Conservation (phyloP, 768 basidiomycete genomes). For the Zangia roseola region DNA sequence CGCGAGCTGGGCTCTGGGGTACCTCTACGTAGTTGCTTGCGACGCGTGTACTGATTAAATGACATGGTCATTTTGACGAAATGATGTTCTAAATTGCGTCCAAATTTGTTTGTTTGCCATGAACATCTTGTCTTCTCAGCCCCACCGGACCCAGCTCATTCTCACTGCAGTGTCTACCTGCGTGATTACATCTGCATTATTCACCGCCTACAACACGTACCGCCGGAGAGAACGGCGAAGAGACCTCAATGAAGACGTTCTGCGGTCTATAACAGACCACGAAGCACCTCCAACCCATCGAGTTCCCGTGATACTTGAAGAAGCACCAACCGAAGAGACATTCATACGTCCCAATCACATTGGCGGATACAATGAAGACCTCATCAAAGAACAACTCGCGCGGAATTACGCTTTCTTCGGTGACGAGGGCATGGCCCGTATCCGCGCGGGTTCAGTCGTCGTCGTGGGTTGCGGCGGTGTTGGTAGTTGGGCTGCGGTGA, state of each 20-base stretch:
- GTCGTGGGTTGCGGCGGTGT: conserved; percentile 96
- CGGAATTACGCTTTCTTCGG: conserved; percentile 95
- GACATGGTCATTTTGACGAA: neutral
- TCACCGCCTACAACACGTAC: conserved; percentile 59
- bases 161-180: conserved; percentile 66
- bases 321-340: conserved; percentile 8
- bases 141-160: conserved; percentile 65
- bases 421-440: conserved; percentile 78
- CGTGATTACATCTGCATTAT: conserved; percentile 52
- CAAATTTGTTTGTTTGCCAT: conserved; percentile 8
- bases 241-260: conserved; percentile 56
- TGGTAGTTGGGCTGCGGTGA: conserved; percentile 93
- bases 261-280: conserved; percentile 44
- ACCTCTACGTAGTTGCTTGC: conserved; percentile 1
- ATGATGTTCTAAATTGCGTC: neutral
- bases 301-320: conserved; percentile 3
- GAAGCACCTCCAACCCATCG: neutral
- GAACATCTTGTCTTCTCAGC: conserved; percentile 32
- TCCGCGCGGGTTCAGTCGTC: conserved; percentile 75
- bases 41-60: neutral
- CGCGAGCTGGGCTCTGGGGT: conserved; percentile 9
- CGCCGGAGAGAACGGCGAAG: conserved; percentile 47
- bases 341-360: conserved; percentile 17
- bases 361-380: conserved; percentile 65
- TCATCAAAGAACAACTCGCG: conserved; percentile 87